phyloP scores from a whole-genome alignment of 768 basidiomycete species.

The Boletellus emodensis region DNA sequence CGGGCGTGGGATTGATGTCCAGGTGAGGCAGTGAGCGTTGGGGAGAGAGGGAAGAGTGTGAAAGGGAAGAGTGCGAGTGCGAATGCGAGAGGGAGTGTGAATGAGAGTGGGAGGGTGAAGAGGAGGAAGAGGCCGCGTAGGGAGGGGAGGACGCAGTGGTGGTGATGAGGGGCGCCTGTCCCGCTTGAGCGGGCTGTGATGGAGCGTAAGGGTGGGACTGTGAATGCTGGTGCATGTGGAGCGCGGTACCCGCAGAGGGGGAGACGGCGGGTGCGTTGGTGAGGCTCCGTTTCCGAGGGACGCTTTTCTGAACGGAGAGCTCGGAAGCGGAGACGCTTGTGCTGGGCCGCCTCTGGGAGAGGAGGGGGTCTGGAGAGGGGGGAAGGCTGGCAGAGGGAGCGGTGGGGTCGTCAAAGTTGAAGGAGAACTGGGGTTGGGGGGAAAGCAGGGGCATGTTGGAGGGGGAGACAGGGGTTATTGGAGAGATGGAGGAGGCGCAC shows the following conservation, averaged over 20 bases:
- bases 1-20: conserved; percentile 27
- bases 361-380: conserved; percentile 29
- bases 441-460: conserved; percentile 41
- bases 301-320: conserved; percentile 41
- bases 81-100: conserved; percentile 21
- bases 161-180: conserved; percentile 20
- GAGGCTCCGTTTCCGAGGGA: conserved; percentile 68
- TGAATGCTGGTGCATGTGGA: conserved; percentile 24
- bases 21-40: conserved; percentile 20
- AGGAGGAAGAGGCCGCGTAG: conserved; percentile 19
- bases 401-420: conserved; percentile 43
- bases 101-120: conserved; percentile 21
- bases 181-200: conserved; percentile 2
- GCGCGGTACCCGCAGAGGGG: background rate
- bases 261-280: conserved; percentile 40
- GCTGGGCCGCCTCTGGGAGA: conserved; percentile 34
- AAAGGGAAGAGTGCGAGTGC: conserved; percentile 18
- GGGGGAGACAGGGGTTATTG: conserved; percentile 58
- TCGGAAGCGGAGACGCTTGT: conserved; percentile 46
- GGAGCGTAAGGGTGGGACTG: conserved; percentile 26
- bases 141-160: conserved; percentile 31
- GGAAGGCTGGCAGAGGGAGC: conserved; percentile 15
- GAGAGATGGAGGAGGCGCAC: conserved; percentile 35
- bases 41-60: conserved; percentile 23
- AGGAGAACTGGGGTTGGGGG: conserved; percentile 42